Evolutionary conservation across 1,284 basidiomycete species (phyloP).

Genomic region (Clitocybe nebularis): DNA sequence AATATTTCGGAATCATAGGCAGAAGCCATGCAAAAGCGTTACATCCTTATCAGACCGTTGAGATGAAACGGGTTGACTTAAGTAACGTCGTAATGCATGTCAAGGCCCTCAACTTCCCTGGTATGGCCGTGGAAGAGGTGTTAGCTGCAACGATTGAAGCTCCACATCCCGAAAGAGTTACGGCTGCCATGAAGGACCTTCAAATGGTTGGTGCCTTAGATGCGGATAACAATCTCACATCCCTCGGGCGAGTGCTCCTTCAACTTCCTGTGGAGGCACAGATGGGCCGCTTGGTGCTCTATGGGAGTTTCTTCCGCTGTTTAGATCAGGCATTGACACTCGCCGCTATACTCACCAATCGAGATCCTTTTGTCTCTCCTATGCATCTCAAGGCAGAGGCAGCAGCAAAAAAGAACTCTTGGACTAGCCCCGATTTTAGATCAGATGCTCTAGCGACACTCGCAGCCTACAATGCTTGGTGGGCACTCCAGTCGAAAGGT

Average conservation of each 20-base stretch:
- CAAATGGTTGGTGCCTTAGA: slow-evolving; percentile 90
- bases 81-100: slow-evolving; percentile 95
- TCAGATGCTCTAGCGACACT: slow-evolving; percentile 85
- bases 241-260: slow-evolving; percentile 84
- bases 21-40: slow-evolving; percentile 61
- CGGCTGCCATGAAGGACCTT: slow-evolving; percentile 79
- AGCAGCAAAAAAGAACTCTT: slow-evolving; percentile 72
- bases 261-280: slow-evolving; percentile 90
- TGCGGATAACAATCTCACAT: slow-evolving; percentile 73
- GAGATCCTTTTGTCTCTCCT: slow-evolving; percentile 89
- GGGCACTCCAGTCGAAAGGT: slow-evolving; percentile 61
- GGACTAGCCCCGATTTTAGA: slow-evolving; percentile 77
- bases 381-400: slow-evolving; percentile 65
- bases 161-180: slow-evolving; percentile 76
- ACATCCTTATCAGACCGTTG: slow-evolving; percentile 85
- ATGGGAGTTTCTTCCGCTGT: slow-evolving; percentile 92
- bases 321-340: slow-evolving; percentile 87
- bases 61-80: slow-evolving; percentile 94
- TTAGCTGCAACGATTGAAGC: slow-evolving; percentile 87
- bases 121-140: slow-evolving; percentile 85
- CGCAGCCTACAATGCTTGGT: slow-evolving; percentile 84
- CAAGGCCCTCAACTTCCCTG: slow-evolving; percentile 92
- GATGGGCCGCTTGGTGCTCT: slow-evolving; percentile 87
- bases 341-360: slow-evolving; percentile 85
- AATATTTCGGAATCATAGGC: slow-evolving; percentile 87